Evolutionary conservation across 371 early-diverging fungal species (phyloP).

Genomic region (Fennellomyces sp.): DNA sequence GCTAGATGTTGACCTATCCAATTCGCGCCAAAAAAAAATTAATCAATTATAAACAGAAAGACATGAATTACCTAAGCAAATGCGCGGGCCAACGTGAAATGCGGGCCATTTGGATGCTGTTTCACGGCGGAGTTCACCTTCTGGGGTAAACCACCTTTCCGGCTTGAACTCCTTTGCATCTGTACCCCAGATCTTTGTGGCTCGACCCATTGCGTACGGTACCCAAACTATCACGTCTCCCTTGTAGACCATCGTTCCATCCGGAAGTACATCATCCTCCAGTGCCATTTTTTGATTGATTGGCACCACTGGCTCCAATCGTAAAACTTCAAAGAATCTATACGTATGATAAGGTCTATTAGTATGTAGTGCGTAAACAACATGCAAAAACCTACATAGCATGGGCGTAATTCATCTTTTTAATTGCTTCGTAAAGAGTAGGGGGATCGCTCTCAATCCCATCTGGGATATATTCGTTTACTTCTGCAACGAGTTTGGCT

Average conservation of each 20-base stretch:
- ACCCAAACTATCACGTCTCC: slow-evolving; percentile 59
- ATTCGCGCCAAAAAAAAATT: too few species aligned
- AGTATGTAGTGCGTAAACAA: too few species aligned
- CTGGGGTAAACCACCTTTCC: slow-evolving; percentile 59
- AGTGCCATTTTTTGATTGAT: slow-evolving; percentile 65
- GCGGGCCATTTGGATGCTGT: too few species aligned
- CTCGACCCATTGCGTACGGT: slow-evolving; percentile 56
- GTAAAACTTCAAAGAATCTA: slow-evolving; percentile 66
- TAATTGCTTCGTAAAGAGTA: slow-evolving; percentile 43
- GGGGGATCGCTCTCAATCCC: slow-evolving; percentile 33
- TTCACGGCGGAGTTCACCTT: slow-evolving; percentile 39
- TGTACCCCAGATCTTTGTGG: slow-evolving; percentile 60
- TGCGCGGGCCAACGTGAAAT: slow-evolving; percentile 75
- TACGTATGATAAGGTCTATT: too few species aligned
- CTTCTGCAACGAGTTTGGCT: slow-evolving; percentile 45
- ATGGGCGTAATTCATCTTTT: slow-evolving; percentile 61
- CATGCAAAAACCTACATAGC: slow-evolving; percentile 43
- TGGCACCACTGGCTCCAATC: slow-evolving; percentile 77
- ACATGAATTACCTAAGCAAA: slow-evolving; percentile 70
- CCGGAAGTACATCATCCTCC: slow-evolving; percentile 71
- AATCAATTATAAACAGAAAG: too few species aligned
- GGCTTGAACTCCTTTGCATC: slow-evolving; percentile 62
- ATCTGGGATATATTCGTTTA: slow-evolving; percentile 23
- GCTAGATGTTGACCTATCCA: slow-evolving; percentile 47
- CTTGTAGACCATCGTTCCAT: slow-evolving; percentile 62